Base-by-base conservation (phyloP, 2,329 filamentous ascomycete genomes). In the Talaromyces pinophilus region DNA sequence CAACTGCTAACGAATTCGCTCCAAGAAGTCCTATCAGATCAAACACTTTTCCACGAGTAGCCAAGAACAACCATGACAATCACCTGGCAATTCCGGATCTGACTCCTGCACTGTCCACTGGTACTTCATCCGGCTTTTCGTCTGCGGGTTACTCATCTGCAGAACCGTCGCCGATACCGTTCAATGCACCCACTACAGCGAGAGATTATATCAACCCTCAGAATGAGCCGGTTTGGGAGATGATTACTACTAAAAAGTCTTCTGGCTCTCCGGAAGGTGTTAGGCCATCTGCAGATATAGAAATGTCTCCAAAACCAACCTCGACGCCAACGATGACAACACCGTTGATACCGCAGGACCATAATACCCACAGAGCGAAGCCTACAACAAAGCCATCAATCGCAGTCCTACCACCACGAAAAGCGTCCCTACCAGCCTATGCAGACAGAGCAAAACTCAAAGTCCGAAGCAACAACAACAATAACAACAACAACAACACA, bases 191-290 rank as follows among this genome's bases (percentile, higher is more conserved):
- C 8, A 63, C 62, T 67, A 65, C 48, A 69, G 62, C 68, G 3
- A 69, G 66, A 30, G 69, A 59, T 30, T 70, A 70, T 25, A 63
- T 70, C 28, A 67, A 71, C 42, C 65, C 64, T 35, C 59, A 64
- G 28, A 52, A n/a, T 13, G 70, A 73, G 30, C 73, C 73, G 0
- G 65, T 63, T 35, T 73, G 71, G 71, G 72, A 74, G 33, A 72
- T 71, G 42, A 52, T 72, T 35, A 71, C 63, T 46, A 71, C 61
- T 35, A 69, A 69, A 59, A 15, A 19, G 10, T 10, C n/a, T 10
- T 60, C 42, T 35, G 44, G 30, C 15, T 48, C 62, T 44, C 52
- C 28, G 8, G 40, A 60, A 6, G 40, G n/a, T 13, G 15, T 13
- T 4, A 5, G 15, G 5, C 17, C 22, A 0, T 40, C 57, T 42